Evolutionary conservation across 1,139 yeast species (phyloP), one percentile per base, ranked within the genome.

Genomic region (Candida tropicalis): DNA sequence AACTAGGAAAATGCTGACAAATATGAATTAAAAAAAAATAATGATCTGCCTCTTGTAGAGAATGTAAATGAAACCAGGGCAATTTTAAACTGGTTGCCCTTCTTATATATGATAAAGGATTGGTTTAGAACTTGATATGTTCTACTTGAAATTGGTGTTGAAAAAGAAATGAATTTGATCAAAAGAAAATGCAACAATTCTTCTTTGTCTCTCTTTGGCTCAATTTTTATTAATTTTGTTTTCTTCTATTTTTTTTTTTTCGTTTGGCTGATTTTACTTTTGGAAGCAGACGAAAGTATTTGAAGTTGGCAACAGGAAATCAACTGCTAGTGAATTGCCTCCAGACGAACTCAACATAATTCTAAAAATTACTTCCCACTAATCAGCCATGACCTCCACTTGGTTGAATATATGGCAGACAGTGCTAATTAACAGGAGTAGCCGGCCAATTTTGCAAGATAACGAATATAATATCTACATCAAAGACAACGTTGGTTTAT

Each of bases 401-500:
- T 53, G 54, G 47, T 44, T 57, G 32, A 46, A 46, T 28, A 38
- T 61, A 40, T 77, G 82, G 81, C 60, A 66, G 35, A 57, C 60
- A 3, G 67, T 69, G 2, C 55, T 57, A 16, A 62, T 77, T 35
- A 74, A 73, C 51, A 53, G 71, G 51, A 73, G 81, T 46, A 73
- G 70, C 35, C 59, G 83, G 38, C 84, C 84, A 3, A 59, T 72
- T 3, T 58, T 77, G 7, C 49, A 50, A 0, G 68, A 65, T 4
- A 52, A 53, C 25, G 84, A 79, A 48, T 65, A 67, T 48, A 73
- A 66, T 41, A 46, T 77, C 5, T 64, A 72, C 13, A 75, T 83
- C 3, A 75, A 74, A 39, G 82, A 81, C 48, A 65, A 72, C 38
- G 74, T 85, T 2, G 95, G 95, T 0, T 58, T 87, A 5, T 87